These are phyloP conservation scores for Strombidium stylifer DNA, from an alignment of 73 alveolate species.

Conservation along the genomic window DNA sequence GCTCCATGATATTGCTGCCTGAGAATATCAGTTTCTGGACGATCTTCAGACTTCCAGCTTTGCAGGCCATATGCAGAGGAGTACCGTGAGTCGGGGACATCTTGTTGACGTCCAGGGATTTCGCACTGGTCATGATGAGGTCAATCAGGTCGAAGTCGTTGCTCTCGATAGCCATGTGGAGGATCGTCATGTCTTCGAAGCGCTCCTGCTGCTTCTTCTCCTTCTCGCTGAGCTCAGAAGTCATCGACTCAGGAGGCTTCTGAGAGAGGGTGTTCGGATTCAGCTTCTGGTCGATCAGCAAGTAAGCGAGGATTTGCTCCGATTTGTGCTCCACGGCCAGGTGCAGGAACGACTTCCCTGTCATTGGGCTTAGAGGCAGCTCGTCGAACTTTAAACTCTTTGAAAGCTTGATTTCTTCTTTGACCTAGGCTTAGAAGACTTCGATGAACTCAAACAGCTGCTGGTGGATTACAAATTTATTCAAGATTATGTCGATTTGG, in stretches of 20 bases:
- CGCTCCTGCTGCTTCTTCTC: too few species aligned
- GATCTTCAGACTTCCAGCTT: slow-evolving; percentile 12
- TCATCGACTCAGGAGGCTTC: too few species aligned
- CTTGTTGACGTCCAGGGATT: slow-evolving; percentile 1
- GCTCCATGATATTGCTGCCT: slow-evolving; percentile 3
- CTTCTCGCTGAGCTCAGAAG: too few species aligned
- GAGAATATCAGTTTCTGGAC: slow-evolving; percentile 1
- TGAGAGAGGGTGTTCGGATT: slow-evolving; percentile 5
- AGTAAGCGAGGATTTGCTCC: slow-evolving; percentile 2
- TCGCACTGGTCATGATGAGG: neutral
- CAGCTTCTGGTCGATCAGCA: slow-evolving; percentile 5
- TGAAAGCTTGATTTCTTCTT: neutral
- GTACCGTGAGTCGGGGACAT: slow-evolving; percentile 5
- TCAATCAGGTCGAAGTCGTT: slow-evolving; percentile 9
- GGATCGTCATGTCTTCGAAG: neutral
- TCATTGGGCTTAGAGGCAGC: neutral
- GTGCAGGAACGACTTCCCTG: slow-evolving; percentile 10
- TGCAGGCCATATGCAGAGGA: slow-evolving; percentile 35
- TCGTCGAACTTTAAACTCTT: neutral
- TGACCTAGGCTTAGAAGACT: neutral
- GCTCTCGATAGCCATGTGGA: slow-evolving; percentile 4
- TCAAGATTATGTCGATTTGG: neutral
- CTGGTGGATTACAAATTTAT: neutral
- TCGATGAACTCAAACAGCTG: slow-evolving; percentile 24
- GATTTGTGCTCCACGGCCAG: slow-evolving; percentile 11